Evolutionary conservation across 768 basidiomycete genomes (phyloP).

Genomic region (Ramaria rubella): DNA sequence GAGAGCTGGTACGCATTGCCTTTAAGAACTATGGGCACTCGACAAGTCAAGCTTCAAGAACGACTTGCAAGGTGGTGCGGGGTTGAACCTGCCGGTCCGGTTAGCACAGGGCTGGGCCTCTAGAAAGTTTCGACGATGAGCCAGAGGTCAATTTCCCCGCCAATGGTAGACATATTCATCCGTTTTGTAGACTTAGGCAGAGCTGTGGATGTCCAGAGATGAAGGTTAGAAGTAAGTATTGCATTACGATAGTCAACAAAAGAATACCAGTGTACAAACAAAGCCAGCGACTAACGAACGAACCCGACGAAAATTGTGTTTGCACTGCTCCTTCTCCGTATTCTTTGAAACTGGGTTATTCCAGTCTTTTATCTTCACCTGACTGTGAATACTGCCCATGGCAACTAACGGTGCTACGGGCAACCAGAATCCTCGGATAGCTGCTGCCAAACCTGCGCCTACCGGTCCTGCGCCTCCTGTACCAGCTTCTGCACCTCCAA

Average conservation of each 20-base stretch:
- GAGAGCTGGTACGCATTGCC: too few species aligned
- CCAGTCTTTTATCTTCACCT: background rate
- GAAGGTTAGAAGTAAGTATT: too few species aligned
- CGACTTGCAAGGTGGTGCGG: too few species aligned
- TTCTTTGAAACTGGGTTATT: background rate
- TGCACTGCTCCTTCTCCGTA: background rate
- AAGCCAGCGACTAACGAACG: background rate
- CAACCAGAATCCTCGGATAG: constrained; percentile 4
- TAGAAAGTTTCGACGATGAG: too few species aligned
- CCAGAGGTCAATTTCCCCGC: too few species aligned
- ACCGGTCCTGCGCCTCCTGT: constrained; percentile 11
- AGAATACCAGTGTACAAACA: constrained; percentile 1
- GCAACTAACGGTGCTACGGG: constrained; percentile 1
- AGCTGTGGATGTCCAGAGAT: too few species aligned
- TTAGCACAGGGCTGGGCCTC: too few species aligned
- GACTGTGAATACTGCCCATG: constrained; percentile 1
- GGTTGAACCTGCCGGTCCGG: too few species aligned
- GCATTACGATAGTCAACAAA: background rate
- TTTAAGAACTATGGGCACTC: too few species aligned
- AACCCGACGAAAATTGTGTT: background rate
- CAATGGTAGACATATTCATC: too few species aligned
- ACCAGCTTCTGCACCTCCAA: constrained; percentile 10
- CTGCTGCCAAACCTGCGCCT: constrained; percentile 8
- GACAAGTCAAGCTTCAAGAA: too few species aligned
- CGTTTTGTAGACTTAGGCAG: too few species aligned